phyloP scores from a whole-genome alignment of 805 yeast species.

The Kodamaea kaohsiungensis region DNA sequence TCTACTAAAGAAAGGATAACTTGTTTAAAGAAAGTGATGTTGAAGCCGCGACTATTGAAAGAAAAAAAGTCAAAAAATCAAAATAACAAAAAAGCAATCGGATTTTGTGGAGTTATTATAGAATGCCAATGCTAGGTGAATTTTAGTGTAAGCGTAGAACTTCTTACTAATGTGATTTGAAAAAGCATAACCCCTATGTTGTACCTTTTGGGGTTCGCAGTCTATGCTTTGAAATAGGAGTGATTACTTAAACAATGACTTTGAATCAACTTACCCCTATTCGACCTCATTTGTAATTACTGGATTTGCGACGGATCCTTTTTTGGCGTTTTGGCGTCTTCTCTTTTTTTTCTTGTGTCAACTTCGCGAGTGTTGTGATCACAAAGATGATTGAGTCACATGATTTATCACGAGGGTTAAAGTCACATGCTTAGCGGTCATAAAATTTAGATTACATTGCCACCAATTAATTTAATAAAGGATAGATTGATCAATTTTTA shows the following conservation, averaged over 20 bases:
- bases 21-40: not conserved
- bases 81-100: not conserved
- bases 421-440: not conserved
- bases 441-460: slow-evolving; percentile 3
- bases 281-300: not conserved
- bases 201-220: not conserved
- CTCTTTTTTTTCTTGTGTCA: not conserved
- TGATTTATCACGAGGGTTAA: not conserved
- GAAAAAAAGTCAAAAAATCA: not conserved
- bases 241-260: not conserved
- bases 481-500: not conserved
- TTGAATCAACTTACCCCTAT: not conserved
- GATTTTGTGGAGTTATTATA: not conserved
- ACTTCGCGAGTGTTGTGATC: too few species aligned
- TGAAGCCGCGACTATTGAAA: not conserved
- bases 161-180: not conserved
- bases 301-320: not conserved
- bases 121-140: not conserved
- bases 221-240: too few species aligned
- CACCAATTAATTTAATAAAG: slow-evolving; percentile 1
- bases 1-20: not conserved
- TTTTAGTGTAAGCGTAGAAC: not conserved
- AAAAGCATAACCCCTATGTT: not conserved
- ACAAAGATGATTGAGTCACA: not conserved
- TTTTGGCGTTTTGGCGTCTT: not conserved